Percentiles rank a stretch among this genome's conserved stretches.
Conservation (phyloP, 2,329 filamentous ascomycete species). For the Colletotrichum shisoi region DNA sequence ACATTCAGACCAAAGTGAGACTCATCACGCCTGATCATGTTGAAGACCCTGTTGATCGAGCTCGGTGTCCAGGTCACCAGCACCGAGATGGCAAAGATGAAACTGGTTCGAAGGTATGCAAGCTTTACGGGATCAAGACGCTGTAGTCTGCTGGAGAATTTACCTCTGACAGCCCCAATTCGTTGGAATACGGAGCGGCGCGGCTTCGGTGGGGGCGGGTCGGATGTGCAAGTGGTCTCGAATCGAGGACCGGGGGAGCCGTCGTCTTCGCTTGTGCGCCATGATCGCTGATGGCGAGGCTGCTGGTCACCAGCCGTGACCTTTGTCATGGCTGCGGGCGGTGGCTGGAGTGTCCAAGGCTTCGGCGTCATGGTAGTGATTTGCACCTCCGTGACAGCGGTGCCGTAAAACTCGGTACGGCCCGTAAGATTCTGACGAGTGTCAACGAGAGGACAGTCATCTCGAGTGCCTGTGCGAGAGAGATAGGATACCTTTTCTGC, state of each 20-base stretch:
- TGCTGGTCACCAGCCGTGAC: constrained; percentile 22
- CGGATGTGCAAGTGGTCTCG: constrained; percentile 44
- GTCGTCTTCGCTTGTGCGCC: constrained; percentile 36
- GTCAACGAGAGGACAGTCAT: constrained; percentile 8
- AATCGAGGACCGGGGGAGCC: constrained; percentile 36
- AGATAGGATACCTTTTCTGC: constrained; percentile 48
- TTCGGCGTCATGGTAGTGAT: constrained; percentile 47
- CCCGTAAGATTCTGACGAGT: constrained; percentile 42
- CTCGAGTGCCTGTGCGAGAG: constrained; percentile 1
- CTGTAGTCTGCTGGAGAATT: constrained; percentile 46
- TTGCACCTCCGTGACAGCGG: constrained; percentile 62
- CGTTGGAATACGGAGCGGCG: constrained; percentile 37
- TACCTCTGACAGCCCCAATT: constrained; percentile 15
- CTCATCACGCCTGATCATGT: constrained; percentile 63
- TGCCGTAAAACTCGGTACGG: constrained; percentile 54
- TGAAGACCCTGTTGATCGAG: constrained; percentile 77
- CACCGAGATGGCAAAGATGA: constrained; percentile 68
- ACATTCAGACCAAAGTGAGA: constrained; percentile 72
- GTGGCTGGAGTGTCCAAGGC: constrained; percentile 30
- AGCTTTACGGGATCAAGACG: constrained; percentile 66
- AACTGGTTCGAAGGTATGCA: constrained; percentile 67
- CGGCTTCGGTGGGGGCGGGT: constrained; percentile 27
- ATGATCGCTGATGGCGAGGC: constrained; percentile 19
- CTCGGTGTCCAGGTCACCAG: constrained; percentile 71
- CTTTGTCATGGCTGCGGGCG: constrained; percentile 36